Evolutionary conservation across 2,329 filamentous ascomycete genomes (phyloP).

Genomic region (Alternaria ventricosa): DNA sequence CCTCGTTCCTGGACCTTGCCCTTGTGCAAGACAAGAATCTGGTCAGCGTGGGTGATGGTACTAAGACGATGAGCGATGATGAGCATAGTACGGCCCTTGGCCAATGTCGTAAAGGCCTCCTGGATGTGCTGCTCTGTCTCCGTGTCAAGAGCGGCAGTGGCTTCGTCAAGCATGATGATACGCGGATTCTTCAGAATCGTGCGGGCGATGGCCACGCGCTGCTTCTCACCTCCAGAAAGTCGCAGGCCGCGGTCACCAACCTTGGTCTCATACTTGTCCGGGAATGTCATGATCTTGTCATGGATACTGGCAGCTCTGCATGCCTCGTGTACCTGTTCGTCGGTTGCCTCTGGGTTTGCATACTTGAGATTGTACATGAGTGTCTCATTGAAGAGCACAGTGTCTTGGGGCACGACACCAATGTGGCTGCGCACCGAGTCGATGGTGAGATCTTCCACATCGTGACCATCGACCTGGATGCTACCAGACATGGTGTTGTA

Average conservation of each 20-base stretch:
- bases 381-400: slow-evolving; percentile 91
- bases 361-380: slow-evolving; percentile 95
- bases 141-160: slow-evolving; percentile 88
- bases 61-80: slow-evolving; percentile 82
- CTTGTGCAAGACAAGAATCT: slow-evolving; percentile 62
- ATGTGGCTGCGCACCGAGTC: slow-evolving; percentile 91
- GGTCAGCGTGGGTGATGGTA: slow-evolving; percentile 63
- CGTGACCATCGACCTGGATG: slow-evolving; percentile 82
- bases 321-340: slow-evolving; percentile 81
- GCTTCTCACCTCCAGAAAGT: slow-evolving; percentile 89
- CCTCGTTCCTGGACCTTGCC: slow-evolving; percentile 60
- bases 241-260: slow-evolving; percentile 89
- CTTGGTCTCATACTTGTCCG: slow-evolving; percentile 86
- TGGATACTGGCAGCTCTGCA: slow-evolving; percentile 90
- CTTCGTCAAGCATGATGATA: slow-evolving; percentile 92
- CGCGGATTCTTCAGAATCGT: slow-evolving; percentile 91
- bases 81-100: slow-evolving; percentile 85
- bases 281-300: slow-evolving; percentile 87
- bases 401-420: slow-evolving; percentile 96
- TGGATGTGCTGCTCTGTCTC: slow-evolving; percentile 95
- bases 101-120: slow-evolving; percentile 79
- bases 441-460: slow-evolving; percentile 87
- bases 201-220: slow-evolving; percentile 89
- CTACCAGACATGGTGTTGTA: slow-evolving; percentile 83
- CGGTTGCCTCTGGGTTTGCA: slow-evolving; percentile 79